phyloP scores from a whole-genome alignment of 2,329 filamentous ascomycete genomes.

The Alternaria gaisen region DNA sequence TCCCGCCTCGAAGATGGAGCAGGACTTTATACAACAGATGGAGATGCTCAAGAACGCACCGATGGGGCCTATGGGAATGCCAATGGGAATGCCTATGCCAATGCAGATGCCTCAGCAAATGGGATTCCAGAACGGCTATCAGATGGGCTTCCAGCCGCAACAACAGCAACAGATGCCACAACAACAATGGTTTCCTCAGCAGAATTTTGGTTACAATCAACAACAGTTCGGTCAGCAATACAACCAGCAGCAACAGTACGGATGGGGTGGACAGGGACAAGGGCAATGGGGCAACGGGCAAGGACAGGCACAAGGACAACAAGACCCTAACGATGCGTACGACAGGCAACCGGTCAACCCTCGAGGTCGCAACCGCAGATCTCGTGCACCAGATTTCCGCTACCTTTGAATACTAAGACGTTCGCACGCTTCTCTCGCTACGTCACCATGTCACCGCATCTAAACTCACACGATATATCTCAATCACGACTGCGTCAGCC shows the following conservation, averaged over 20 bases:
- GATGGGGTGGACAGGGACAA: conserved; percentile 16
- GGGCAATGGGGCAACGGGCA: conserved; percentile 15
- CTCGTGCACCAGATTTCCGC: conserved; percentile 81
- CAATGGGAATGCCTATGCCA: conserved; percentile 17
- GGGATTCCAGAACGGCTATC: conserved; percentile 6
- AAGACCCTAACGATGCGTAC: conserved; percentile 70
- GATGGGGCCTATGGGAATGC: conserved; percentile 45
- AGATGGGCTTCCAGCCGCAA: conserved; percentile 23
- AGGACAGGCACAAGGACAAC: conserved; percentile 6
- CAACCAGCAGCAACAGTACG: conserved; percentile 19
- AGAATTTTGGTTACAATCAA: conserved; percentile 50
- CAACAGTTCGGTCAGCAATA: conserved; percentile 14
- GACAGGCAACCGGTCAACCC: conserved; percentile 96
- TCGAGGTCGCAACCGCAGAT: conserved; percentile 79
- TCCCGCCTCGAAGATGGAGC: conserved; percentile 49
- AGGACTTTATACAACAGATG: conserved; percentile 58
- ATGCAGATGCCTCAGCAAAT: conserved; percentile 23
- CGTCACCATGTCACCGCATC: conserved; percentile 5
- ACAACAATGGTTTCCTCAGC: conserved; percentile 61
- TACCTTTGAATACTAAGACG: conserved; percentile 19
- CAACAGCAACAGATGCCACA: conserved; percentile 14
- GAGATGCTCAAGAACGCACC: conserved; percentile 54
- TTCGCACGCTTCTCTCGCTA: conserved; percentile 7
- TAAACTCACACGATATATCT: conserved; percentile 14
- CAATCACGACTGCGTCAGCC: conserved; percentile 86